Evolutionary conservation across 2,329 filamentous ascomycete species (phyloP).

Genomic region (Colletotrichum kahawae): DNA sequence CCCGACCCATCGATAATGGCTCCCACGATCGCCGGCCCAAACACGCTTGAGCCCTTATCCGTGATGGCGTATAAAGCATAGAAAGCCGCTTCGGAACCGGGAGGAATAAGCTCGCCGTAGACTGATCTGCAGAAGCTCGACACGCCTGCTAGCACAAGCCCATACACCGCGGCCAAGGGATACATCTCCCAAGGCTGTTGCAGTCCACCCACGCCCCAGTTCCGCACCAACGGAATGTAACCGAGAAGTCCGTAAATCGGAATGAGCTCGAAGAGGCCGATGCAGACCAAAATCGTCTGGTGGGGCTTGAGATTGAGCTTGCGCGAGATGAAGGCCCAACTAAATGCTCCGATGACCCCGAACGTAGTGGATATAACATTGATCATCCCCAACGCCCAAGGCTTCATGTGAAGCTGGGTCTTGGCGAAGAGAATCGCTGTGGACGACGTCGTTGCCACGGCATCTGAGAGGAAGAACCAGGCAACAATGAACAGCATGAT

Average conservation of each 20-base stretch:
- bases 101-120: conserved; percentile 92
- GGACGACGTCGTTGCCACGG: conserved; percentile 91
- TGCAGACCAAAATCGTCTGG: conserved; percentile 92
- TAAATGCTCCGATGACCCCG: conserved; percentile 87
- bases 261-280: conserved; percentile 88
- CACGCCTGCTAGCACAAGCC: conserved; percentile 91
- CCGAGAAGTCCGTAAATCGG: conserved; percentile 90
- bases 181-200: conserved; percentile 98
- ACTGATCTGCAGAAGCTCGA: conserved; percentile 91
- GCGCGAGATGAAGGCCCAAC: conserved; percentile 82
- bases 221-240: conserved; percentile 80
- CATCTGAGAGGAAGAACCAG: conserved; percentile 95
- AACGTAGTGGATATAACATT: conserved; percentile 88
- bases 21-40: conserved; percentile 93
- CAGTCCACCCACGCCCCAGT: conserved; percentile 80
- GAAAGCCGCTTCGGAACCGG: conserved; percentile 93
- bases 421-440: conserved; percentile 97
- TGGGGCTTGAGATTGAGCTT: conserved; percentile 74
- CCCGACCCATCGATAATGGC: conserved; percentile 86
- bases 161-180: conserved; percentile 86
- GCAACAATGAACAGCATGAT: conserved; percentile 81
- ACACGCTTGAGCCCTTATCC: conserved; percentile 93
- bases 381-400: conserved; percentile 87
- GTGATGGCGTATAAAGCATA: conserved; percentile 97
- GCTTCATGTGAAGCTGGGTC: conserved; percentile 87